phyloP scores from a whole-genome alignment of 108 stramenopile species.

The Skeletonema potamos region DNA sequence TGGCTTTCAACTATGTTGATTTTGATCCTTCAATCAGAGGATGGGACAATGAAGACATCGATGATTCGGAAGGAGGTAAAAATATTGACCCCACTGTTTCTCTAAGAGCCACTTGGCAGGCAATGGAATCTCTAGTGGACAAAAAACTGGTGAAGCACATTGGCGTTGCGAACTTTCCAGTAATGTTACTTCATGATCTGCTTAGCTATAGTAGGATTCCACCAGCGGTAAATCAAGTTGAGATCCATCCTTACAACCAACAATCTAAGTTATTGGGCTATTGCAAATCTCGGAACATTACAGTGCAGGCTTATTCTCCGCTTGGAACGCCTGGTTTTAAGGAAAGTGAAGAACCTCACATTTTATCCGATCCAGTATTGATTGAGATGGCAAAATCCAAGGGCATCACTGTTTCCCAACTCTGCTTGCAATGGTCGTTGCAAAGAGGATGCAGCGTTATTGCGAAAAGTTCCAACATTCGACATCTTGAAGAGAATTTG shows the following conservation, averaged over 20 bases:
- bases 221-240: slow-evolving; percentile 87
- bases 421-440: slow-evolving; percentile 73
- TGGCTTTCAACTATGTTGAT: slow-evolving; percentile 77
- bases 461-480: slow-evolving; percentile 56
- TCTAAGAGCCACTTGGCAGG: slow-evolving; percentile 45
- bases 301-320: slow-evolving; percentile 84
- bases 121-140: slow-evolving; percentile 80
- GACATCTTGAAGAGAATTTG: slow-evolving; percentile 60
- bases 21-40: slow-evolving; percentile 58
- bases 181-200: slow-evolving; percentile 76
- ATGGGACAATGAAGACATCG: slow-evolving; percentile 81
- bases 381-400: slow-evolving; percentile 44
- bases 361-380: slow-evolving; percentile 61
- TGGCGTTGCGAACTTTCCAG: slow-evolving; percentile 88
- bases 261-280: slow-evolving; percentile 71
- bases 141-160: slow-evolving; percentile 70
- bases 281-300: slow-evolving; percentile 65
- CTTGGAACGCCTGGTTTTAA: slow-evolving; percentile 75
- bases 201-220: slow-evolving; percentile 58
- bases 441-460: slow-evolving; percentile 65
- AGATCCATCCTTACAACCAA: slow-evolving; percentile 85
- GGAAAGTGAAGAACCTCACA: slow-evolving; percentile 50
- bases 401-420: slow-evolving; percentile 55
- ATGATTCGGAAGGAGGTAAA: slow-evolving; percentile 68
- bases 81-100: slow-evolving; percentile 67